Conservation (phyloP, 768 basidiomycete species). For the Panus rudis region DNA sequence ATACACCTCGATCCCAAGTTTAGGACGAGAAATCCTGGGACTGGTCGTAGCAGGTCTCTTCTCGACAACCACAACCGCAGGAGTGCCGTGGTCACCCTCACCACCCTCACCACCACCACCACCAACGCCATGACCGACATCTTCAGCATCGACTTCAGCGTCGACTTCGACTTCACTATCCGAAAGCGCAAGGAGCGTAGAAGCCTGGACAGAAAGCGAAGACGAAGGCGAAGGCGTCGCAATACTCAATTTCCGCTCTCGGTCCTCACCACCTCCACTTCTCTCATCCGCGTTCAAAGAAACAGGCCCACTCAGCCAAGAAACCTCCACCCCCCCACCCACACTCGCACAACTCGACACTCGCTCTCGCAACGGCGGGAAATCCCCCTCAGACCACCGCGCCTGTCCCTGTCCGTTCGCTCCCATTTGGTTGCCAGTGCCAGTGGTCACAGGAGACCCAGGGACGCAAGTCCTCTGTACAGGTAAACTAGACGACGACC, state of each 20-base stretch:
- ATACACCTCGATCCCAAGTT: not conserved
- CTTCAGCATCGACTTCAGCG: not conserved
- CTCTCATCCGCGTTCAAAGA: no score
- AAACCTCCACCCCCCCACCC: no score
- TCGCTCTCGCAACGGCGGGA: conserved; percentile 9
- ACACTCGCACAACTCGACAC: no score
- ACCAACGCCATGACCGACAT: no score
- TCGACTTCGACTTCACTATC: not conserved
- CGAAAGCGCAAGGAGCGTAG: conserved; percentile 5
- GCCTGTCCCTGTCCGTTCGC: no score
- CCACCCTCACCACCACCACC: no score
- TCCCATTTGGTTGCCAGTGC: no score
- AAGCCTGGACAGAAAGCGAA: conserved; percentile 14
- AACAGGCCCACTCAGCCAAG: no score
- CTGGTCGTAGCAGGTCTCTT: not conserved
- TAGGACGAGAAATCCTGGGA: not conserved
- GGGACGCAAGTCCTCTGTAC: no score
- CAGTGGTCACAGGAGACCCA: no score
- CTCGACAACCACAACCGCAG: not conserved
- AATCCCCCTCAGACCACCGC: conserved; percentile 12
- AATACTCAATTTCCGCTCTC: not conserved
- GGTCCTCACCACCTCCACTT: not conserved
- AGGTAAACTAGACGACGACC: no score
- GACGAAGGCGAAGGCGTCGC: conserved; percentile 11
- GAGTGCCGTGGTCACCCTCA: no score